Evolutionary conservation across 1,139 yeast species (phyloP).

Genomic region (Groenewaldozyma sp.): DNA sequence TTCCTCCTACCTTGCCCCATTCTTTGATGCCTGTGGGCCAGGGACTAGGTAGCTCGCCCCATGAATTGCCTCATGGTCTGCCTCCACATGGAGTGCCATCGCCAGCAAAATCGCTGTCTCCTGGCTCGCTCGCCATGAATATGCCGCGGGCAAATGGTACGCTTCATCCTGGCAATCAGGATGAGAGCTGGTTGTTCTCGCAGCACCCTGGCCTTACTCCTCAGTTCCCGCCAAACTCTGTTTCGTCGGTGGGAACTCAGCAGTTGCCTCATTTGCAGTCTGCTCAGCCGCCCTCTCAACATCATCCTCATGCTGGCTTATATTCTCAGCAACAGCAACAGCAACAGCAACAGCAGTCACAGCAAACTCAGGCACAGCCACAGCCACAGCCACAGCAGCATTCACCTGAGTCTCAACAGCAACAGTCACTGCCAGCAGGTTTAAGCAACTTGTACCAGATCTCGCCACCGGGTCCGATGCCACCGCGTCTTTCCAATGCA

Average conservation of each 20-base stretch:
- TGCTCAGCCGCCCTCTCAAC: constrained; percentile 5
- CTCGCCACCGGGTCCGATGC: no score
- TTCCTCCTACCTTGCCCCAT: constrained; percentile 3
- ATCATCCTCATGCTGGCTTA: constrained; percentile 2
- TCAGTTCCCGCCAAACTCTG: constrained; percentile 1
- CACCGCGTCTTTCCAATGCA: no score
- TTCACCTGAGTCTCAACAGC: no score
- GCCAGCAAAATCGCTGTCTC: background rate
- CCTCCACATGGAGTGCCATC: no score
- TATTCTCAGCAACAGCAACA: constrained; percentile 5
- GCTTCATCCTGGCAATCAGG: no score
- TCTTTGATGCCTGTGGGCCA: background rate
- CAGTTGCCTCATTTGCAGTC: constrained; percentile 2
- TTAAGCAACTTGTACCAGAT: no score
- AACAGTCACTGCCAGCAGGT: no score
- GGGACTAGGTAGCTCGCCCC: no score
- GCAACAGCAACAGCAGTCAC: constrained; percentile 4
- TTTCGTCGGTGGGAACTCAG: constrained; percentile 3
- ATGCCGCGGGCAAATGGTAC: no score
- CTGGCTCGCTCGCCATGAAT: background rate
- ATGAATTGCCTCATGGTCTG: no score
- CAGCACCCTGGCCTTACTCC: background rate
- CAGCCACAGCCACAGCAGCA: no score
- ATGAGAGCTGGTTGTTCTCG: constrained; percentile 1
- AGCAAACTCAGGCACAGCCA: constrained; percentile 2